These are phyloP conservation scores for Ceratobasidium sp. DNA, from an alignment of 1,284 basidiomycete genomes.

Conservation along the genomic window DNA sequence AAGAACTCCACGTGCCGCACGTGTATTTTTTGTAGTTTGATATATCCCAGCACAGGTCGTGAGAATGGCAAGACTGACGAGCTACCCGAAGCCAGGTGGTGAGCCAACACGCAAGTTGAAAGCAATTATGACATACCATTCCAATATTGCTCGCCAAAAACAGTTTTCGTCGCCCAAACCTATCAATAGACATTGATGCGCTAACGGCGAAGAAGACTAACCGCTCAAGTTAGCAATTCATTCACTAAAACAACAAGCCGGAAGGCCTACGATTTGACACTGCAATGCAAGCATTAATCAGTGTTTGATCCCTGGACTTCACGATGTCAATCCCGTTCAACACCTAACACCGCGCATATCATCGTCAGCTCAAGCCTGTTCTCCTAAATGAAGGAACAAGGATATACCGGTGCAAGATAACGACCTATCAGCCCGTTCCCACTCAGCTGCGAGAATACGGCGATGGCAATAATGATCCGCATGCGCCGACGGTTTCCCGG, in stretches of 20 bases:
- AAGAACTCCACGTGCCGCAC: conserved; percentile 56
- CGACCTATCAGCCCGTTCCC: conserved; percentile 62
- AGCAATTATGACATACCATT: conserved; percentile 59
- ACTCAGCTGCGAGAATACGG: conserved; percentile 55
- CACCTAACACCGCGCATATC: conserved; percentile 15
- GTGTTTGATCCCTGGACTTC: conserved; percentile 40
- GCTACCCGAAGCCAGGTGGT: not conserved
- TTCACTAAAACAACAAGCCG: not conserved
- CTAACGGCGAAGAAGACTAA: conserved; percentile 52
- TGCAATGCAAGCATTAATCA: conserved; percentile 45
- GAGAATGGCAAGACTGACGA: conserved; percentile 26
- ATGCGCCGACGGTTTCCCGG: conserved; percentile 56
- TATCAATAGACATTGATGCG: conserved; percentile 71
- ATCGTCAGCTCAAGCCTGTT: not conserved
- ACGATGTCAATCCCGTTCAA: conserved; percentile 38
- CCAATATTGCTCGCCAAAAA: conserved; percentile 75
- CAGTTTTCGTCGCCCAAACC: conserved; percentile 70
- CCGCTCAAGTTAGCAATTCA: not conserved
- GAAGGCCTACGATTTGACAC: conserved; percentile 30
- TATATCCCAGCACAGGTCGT: conserved; percentile 41
- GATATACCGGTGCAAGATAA: conserved; percentile 60
- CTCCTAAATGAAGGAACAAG: not conserved
- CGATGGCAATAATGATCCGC: conserved; percentile 62
- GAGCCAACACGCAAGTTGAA: not conserved
- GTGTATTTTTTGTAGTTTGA: conserved; percentile 11